These are phyloP conservation scores for Aspergillus heteromorphus DNA, from an alignment of 495 filamentous ascomycete genomes.

Conservation along the genomic window DNA sequence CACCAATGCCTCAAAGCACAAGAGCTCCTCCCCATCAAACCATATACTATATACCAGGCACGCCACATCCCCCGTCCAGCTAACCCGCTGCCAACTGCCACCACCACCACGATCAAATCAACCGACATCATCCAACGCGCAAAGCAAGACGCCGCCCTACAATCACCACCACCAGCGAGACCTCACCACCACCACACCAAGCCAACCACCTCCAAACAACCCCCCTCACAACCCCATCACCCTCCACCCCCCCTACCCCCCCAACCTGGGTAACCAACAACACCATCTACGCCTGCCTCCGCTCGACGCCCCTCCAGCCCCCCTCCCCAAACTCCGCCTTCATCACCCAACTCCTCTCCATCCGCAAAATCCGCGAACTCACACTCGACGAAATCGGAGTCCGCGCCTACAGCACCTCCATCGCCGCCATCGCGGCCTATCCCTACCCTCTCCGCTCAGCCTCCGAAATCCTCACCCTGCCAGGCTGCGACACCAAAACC, in stretches of 20 bases:
- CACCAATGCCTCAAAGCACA: conserved; percentile 52
- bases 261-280: conserved; percentile 65
- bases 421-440: conserved; percentile 79
- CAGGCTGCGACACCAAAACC: conserved; percentile 78
- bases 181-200: conserved; percentile 27
- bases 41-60: conserved; percentile 64
- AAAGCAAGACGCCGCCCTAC: conserved; percentile 40
- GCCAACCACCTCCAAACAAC: conserved; percentile 67
- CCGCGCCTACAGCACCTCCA: conserved; percentile 82
- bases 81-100: background rate
- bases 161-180: conserved; percentile 4
- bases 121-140: conserved; percentile 48
- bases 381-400: conserved; percentile 72
- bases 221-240: conserved; percentile 62
- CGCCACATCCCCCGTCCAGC: conserved; percentile 19
- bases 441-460: conserved; percentile 53
- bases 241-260: conserved; percentile 57
- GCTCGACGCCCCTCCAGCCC: conserved; percentile 61
- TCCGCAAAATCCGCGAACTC: conserved; percentile 64
- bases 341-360: conserved; percentile 67
- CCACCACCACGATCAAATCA: conserved; percentile 12
- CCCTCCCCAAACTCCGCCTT: conserved; percentile 75
- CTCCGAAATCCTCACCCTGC: conserved; percentile 63
- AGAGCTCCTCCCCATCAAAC: conserved; percentile 48
- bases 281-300: conserved; percentile 74